Base-by-base conservation (phyloP, 352 stramenopile genomes). In the Phytophthora brassicae region DNA sequence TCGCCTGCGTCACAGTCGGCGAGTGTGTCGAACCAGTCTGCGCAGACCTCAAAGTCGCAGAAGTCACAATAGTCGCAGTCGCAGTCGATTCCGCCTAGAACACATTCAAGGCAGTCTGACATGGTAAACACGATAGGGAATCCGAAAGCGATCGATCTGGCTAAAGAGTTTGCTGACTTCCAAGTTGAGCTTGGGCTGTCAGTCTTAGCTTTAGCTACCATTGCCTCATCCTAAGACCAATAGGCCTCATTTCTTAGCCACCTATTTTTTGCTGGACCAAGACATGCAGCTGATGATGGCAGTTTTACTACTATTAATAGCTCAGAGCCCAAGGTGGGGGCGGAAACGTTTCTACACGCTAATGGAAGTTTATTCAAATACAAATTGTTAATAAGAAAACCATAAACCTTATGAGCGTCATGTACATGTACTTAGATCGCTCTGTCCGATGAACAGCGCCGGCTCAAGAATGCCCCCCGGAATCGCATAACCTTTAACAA, bases 1-100 rank as follows among this genome's bases (percentile, higher is more conserved):
- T 62, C 54, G 16, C 45, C 55, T 13, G 55, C 35, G n/a, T 62
- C 55, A 28, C 55, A 62, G 55, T 62, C 43, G 2, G 53, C 53
- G 11, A 60, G 29, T n/a, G 42, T 53, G 44, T 60, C 53, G 20
- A 35, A 60, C 41, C 28, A 60, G 22, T 60, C 53, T 42, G 42
- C 13, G 29, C 39, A 60, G 14, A 20, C 9, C 41, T 60, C 52
- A 20, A 19, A 60, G 14, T 60, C 53, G 43, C 41, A 60, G 11
- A 47, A 39, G n/a, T 53, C 53, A 23, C 20, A 44, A 44, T 13
- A 60, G 9, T 60, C 52, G 20, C 53, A 46, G 16, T 52, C 42
- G 5, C 19, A 38, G 20, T 60, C 53, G 20, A 60, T 31, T n/a
- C 53, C 53, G 3, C 42, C n/a, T 29, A 60, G 41, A n/a, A 60